Percentiles rank a stretch among this genome's conserved stretches.
These are phyloP conservation scores for Schizophyllum commune DNA, from an alignment of 1,284 basidiomycete species.

Conservation along the genomic window DNA sequence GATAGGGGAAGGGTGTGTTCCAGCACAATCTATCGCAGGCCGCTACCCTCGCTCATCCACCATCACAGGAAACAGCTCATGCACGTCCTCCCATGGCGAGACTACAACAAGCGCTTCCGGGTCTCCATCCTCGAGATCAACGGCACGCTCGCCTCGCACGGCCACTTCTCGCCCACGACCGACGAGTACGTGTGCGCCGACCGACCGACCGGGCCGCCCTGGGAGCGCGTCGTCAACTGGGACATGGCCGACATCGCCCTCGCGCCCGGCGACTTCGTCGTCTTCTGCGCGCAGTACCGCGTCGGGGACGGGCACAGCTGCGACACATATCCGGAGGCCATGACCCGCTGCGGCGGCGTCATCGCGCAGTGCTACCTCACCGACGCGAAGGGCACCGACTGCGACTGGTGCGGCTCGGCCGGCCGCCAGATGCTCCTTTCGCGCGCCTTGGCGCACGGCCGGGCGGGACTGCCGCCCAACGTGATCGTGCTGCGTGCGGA, in stretches of 20 bases:
- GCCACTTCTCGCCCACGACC: not conserved
- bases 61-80: not conserved
- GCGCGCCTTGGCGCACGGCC: not conserved
- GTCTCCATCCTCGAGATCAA: not conserved
- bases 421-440: not conserved
- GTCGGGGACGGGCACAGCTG: not conserved
- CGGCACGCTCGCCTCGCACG: not conserved
- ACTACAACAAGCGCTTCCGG: not conserved
- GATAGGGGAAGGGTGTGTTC: not conserved
- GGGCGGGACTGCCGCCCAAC: not conserved
- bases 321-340: not conserved
- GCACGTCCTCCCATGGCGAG: not conserved
- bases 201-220: not conserved
- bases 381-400: not conserved
- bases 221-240: not conserved
- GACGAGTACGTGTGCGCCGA: not conserved
- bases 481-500: not conserved
- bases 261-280: not conserved
- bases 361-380: not conserved
- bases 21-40: not conserved
- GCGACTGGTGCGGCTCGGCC: not conserved
- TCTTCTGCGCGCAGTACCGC: not conserved
- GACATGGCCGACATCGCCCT: not conserved
- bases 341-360: not conserved
- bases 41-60: not conserved